Evolutionary conservation across 148 eudicot species (phyloP).

Genomic region (Nepenthes mirabilis): DNA sequence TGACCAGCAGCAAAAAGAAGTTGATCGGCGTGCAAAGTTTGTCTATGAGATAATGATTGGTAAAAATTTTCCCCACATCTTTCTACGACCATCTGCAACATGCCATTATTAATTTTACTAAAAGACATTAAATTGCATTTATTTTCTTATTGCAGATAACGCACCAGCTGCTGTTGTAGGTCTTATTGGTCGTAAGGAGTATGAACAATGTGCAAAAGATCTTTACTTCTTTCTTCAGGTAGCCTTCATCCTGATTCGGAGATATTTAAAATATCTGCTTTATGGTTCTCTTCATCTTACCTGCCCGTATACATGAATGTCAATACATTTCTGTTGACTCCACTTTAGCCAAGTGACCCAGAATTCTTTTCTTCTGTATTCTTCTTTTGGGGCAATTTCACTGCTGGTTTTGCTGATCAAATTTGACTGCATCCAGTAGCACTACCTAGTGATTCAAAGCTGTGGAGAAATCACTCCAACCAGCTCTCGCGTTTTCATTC

Average conservation of each 20-base stretch:
- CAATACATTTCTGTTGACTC: background rate
- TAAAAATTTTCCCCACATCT: background rate
- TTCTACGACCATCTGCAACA: background rate
- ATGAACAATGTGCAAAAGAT: constrained; percentile 92
- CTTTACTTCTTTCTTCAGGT: constrained; percentile 96
- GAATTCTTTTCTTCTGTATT: background rate
- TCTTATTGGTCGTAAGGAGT: constrained; percentile 88
- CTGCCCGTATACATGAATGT: background rate
- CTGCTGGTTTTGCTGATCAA: too few relatives aligned
- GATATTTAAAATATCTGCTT: background rate
- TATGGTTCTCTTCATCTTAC: background rate
- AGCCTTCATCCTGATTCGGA: background rate
- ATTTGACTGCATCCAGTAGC: too few relatives aligned
- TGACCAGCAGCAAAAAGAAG: constrained; percentile 60
- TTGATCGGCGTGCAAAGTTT: constrained; percentile 67
- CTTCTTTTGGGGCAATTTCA: too few relatives aligned
- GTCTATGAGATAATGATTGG: constrained; percentile 92
- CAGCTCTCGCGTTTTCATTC: too few relatives aligned
- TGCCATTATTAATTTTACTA: background rate
- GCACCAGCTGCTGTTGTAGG: constrained; percentile 87
- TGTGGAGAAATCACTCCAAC: too few relatives aligned
- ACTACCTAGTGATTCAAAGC: too few relatives aligned
- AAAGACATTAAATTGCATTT: background rate
- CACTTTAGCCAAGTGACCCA: background rate
- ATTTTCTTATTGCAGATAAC: constrained; percentile 45